phyloP scores from a whole-genome alignment of 2,329 filamentous ascomycete genomes.

The Leptosphaerulina australis region DNA sequence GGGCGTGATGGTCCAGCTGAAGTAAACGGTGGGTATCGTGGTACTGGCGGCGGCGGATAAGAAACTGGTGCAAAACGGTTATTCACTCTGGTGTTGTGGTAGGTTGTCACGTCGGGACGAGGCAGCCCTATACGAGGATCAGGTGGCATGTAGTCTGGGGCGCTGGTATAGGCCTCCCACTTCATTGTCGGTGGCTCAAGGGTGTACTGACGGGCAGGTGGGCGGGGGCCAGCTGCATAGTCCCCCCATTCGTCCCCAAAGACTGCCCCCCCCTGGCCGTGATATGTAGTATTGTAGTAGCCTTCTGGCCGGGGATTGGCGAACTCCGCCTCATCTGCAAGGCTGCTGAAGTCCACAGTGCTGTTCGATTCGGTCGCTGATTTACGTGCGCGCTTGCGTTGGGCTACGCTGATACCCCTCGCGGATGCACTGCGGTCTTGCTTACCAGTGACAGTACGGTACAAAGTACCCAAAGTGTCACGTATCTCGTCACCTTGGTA shows the following conservation, averaged over 20 bases:
- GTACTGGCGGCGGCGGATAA: neutral
- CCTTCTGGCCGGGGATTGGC: conserved; percentile 20
- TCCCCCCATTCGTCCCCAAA: neutral
- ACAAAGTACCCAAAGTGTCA: conserved; percentile 16
- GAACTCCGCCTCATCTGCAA: conserved; percentile 35
- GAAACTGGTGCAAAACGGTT: too few relatives aligned
- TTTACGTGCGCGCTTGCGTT: conserved; percentile 29
- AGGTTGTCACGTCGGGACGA: neutral
- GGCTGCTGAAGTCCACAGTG: conserved; percentile 19
- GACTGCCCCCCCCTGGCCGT: neutral
- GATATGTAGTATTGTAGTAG: neutral
- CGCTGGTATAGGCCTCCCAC: conserved; percentile 5
- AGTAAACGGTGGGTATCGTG: too few relatives aligned
- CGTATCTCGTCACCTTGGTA: conserved; percentile 40
- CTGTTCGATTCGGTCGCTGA: conserved; percentile 12
- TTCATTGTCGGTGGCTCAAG: neutral
- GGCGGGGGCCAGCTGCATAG: neutral
- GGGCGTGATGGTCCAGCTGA: neutral
- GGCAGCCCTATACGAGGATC: neutral
- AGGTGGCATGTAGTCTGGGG: neutral
- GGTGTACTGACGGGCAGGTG: neutral
- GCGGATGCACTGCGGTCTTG: conserved; percentile 19
- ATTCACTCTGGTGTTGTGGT: neutral
- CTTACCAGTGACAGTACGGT: conserved; percentile 28
- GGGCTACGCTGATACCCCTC: conserved; percentile 34